phyloP scores from a whole-genome alignment of 805 yeast species.

The Wickerhamiella kazuoi region DNA sequence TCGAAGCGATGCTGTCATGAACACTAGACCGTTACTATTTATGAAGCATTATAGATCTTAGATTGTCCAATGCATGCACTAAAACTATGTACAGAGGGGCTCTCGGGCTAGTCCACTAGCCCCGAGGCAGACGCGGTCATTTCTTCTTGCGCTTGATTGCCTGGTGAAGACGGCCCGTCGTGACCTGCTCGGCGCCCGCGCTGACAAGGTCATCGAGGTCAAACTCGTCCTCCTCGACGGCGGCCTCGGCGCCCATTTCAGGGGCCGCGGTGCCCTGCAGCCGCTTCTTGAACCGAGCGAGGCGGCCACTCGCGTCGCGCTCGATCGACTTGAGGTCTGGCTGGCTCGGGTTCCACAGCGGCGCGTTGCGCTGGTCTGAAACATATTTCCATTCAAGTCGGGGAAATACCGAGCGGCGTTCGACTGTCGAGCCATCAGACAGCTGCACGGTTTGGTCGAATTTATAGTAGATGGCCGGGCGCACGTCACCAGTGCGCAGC shows the following conservation, averaged over 20 bases:
- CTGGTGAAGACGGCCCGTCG: constrained; percentile 12
- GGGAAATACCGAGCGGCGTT: constrained; percentile 73
- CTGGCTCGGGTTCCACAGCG: constrained; percentile 78
- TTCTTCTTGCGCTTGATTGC: constrained; percentile 11
- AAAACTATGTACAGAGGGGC: no score
- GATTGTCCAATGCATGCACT: no score
- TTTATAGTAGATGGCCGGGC: constrained; percentile 85
- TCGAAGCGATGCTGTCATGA: constrained; percentile 7
- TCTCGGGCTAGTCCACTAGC: no score
- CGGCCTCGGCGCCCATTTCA: constrained; percentile 4
- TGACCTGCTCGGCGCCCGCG: constrained; percentile 14
- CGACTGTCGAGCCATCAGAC: constrained; percentile 82
- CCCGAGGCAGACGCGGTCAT: no score
- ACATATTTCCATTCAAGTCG: constrained; percentile 71
- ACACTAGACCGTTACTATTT: no score
- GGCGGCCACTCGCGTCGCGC: constrained; percentile 68
- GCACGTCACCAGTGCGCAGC: constrained; percentile 48
- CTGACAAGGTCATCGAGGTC: constrained; percentile 14
- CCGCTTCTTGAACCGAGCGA: constrained; percentile 26
- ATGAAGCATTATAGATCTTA: no score
- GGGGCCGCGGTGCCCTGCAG: constrained; percentile 14
- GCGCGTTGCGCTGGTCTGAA: constrained; percentile 72
- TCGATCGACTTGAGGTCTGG: constrained; percentile 57
- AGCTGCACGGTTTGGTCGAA: constrained; percentile 80
- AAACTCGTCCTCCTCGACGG: constrained; percentile 2